Evolutionary conservation across 1,139 yeast species (phyloP).

Genomic region (Hanseniaspora uvarum): DNA sequence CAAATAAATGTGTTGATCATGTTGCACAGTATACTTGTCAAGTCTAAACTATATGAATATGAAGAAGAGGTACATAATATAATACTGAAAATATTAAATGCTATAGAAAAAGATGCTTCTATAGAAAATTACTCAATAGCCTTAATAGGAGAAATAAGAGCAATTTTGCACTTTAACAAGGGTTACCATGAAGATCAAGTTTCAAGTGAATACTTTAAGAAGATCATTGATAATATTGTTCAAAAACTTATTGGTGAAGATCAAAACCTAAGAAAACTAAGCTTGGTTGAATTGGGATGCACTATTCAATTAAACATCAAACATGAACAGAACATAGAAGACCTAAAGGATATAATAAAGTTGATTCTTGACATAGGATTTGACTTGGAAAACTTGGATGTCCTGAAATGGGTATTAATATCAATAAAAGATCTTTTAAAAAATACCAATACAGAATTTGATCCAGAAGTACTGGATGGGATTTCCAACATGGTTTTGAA

Average conservation of each 20-base stretch:
- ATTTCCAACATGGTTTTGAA: background rate
- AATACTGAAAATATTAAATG: background rate
- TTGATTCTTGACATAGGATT: background rate
- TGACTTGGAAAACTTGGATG: background rate
- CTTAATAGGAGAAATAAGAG: background rate
- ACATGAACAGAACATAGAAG: background rate
- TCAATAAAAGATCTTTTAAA: background rate
- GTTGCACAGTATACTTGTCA: conserved; percentile 41
- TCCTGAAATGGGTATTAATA: conserved; percentile 11
- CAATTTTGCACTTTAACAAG: background rate
- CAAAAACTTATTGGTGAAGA: conserved; percentile 1
- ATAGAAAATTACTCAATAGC: background rate
- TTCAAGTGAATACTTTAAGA: background rate
- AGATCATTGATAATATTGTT: background rate
- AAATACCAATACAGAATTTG: background rate
- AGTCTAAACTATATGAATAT: background rate
- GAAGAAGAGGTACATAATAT: background rate
- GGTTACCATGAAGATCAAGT: background rate
- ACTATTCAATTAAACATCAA: background rate
- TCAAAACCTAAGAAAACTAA: background rate
- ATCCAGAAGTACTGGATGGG: background rate
- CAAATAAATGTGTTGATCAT: conserved; percentile 55
- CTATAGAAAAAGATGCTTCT: background rate
- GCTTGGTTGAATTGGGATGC: background rate
- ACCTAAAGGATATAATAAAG: background rate